Evolutionary conservation across 345 rosid species (phyloP), one percentile per base, ranked within the genome.

Genomic region (Schrenkiella parvula): DNA sequence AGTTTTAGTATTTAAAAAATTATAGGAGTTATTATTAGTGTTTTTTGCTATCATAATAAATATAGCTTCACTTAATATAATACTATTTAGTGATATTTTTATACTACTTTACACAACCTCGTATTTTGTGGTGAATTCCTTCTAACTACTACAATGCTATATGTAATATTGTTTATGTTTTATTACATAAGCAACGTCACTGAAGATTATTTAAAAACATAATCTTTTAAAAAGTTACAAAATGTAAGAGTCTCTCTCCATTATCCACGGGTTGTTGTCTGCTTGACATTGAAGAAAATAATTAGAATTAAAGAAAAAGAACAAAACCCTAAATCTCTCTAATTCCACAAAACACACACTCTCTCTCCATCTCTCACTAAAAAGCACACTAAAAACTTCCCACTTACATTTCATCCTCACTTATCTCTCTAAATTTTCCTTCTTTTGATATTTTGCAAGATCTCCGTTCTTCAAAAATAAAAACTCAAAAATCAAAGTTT

Each of bases 311-410:
- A 56, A 35, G 14, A 21, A 26, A 68, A 23, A 50, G 2, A 59
- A 18, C 7, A 48, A 61, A 75, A 42, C 63, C 73, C 58, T 52
- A 61, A 75, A 65, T 37, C 56, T 53, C 35, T 61, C 19, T 15
- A 37, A 48, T 37, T 18, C 17, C 60, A 62, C 51, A 61, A 17
- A 56, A 1, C 17, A 3, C 29, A 1, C 68, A 2, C 65, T 54
- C 77, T 60, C 79, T 75, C 64, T 32, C 74, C 14, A 0, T 60
- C 56, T 68, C 68, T 42, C 50, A 75, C 64, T 67, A 2, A 29
- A 47, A 72, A 62, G 50, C 25, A 29, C 76, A 52, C 53, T 31
- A 11, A 13, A 46, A 26, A 46, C 72, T 57, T 68, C 35, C 1
- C 19, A 58, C 68, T 50, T 23, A 67, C 73, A 42, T 41, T 50